Base-by-base conservation (phyloP, 768 basidiomycete species). In the Boletus edulis region DNA sequence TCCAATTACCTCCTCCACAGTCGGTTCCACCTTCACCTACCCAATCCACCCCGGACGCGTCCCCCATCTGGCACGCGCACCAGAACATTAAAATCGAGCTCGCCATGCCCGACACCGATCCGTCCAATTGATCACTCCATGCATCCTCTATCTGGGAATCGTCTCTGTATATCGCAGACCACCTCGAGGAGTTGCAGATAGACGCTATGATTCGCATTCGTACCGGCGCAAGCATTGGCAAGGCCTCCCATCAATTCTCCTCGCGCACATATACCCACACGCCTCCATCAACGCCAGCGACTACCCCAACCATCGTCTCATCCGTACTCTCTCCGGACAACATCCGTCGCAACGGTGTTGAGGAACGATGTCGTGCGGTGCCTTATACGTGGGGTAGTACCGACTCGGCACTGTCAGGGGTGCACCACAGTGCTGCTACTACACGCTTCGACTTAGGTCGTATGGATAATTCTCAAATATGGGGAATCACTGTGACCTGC, bases 71-170 rank as follows among this genome's bases (percentile, higher is more conserved):
- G 4, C 9, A n/a, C 34, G 34, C 34, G 48, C 55, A 40, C 29
- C 15, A 12, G 37, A 58, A 20, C 46, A n/a, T n/a, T n/a, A n/a
- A 60, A 24, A 75, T 89, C 47, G 73, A 75, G 0, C 69, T 89
- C 41, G 64, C 67, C 14, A 84, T 80, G 2, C 88, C 89, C 12
- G 85, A 90, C 63, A 85, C 88, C 12, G 72, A 78, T 12, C 73
- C 85, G 20, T 74, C 77, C 17, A 89, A 91, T 62, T 91, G 89
- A 89, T 75, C 81, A 2, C 69, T 91, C 3, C 89, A 92, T 54
- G 90, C 89, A 2, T 84, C 86, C 22, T 86, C 86, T 15, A 82
- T 91, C 63, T 92, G 88, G 90, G 72, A 76, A 7, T 78, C 89
- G 6, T 81, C 89, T 15, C 68, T 81, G 41, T 87, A 82, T 71